Base-by-base conservation (phyloP, 345 rosid genomes). In the Eucalyptus virginea region DNA sequence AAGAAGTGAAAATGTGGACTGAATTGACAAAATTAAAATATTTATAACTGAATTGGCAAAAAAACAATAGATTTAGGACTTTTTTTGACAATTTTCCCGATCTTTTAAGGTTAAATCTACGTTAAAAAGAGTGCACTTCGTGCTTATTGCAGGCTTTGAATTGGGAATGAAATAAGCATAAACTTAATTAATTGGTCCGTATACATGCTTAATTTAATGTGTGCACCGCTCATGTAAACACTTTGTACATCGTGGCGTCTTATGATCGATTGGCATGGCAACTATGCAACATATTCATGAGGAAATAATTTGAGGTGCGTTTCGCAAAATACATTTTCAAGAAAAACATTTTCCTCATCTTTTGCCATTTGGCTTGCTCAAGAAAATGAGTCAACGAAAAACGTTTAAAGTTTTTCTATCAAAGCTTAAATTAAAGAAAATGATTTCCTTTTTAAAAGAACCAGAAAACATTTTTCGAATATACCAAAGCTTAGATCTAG, bases 401-500 rank as follows among this genome's bases (percentile, higher is more conserved):
- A 50, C 1, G 0, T 50, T 50, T 50, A 49, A 50, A 2, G 6
- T 50, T 49, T 45, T 50, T 2, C 1, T 50, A 50, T 50, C 52
- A 50, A 0, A 1, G 1, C 52, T 50, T 50, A 16, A 50, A 50
- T 50, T 50, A 15, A 16, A 7, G 1, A 49, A 50, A 50, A 50
- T 50, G 19, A 50, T 50, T 49, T 50, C 7, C 19, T 1, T 0
- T 50, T 50, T 50, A 16, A 50, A 50, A 2, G 52, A 50, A 15
- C 18, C 0, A 1, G 0, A 49, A 50, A 50, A 50, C 7, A 0
- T 15, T 15, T 50, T 50, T 0, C 0, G 0, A 50, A 50, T 50
- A 0, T 50, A 50, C 19, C 7, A 50, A 49, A 50, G 7, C 0
- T 15, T 0, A 50, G 7, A 50, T 50, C 0, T 6, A 0, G 19